Percentiles rank a stretch among this genome's conserved stretches.
Evolutionary conservation across 2,329 filamentous ascomycete species (phyloP).

Genomic region (Cladophialophora immunda): DNA sequence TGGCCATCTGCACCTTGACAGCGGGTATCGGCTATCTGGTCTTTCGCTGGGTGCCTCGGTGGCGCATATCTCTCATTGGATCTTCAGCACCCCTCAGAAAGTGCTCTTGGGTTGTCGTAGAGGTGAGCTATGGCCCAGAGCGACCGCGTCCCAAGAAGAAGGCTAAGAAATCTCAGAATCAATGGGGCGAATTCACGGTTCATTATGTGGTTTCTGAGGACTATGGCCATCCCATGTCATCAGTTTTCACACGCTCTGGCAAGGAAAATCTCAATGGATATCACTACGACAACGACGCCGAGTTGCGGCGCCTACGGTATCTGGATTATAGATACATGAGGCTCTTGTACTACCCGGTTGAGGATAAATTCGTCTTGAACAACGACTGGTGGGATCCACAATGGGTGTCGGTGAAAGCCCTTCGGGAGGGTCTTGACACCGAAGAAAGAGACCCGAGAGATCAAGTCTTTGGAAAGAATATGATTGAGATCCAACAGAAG

Average conservation of each 20-base stretch:
- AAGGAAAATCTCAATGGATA: slow-evolving; percentile 69
- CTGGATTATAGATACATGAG: slow-evolving; percentile 94
- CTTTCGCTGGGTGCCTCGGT: slow-evolving; percentile 87
- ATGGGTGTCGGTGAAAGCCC: slow-evolving; percentile 80
- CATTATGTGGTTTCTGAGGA: slow-evolving; percentile 69
- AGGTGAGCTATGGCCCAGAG: slow-evolving; percentile 61
- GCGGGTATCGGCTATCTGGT: slow-evolving; percentile 83
- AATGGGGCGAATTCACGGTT: slow-evolving; percentile 93
- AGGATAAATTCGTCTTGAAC: slow-evolving; percentile 86
- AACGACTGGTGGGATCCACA: slow-evolving; percentile 93
- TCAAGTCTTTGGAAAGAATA: slow-evolving; percentile 85
- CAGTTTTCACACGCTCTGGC: slow-evolving; percentile 63
- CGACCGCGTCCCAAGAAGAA: slow-evolving; percentile 38
- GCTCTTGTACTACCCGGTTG: slow-evolving; percentile 87
- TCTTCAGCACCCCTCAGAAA: slow-evolving; percentile 72
- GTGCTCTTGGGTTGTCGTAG: slow-evolving; percentile 91
- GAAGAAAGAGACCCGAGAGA: slow-evolving; percentile 87
- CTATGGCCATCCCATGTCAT: slow-evolving; percentile 71
- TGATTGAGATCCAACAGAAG: slow-evolving; percentile 94
- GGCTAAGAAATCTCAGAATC: slow-evolving; percentile 68
- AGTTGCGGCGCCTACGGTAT: slow-evolving; percentile 76
- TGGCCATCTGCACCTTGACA: slow-evolving; percentile 74
- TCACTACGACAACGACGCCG: slow-evolving; percentile 76
- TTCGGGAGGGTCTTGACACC: slow-evolving; percentile 82
- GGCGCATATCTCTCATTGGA: slow-evolving; percentile 81